Evolutionary conservation across 2,329 filamentous ascomycete genomes (phyloP), one percentile per base, ranked within the genome.

Genomic region (Aspergillus brasiliensis): DNA sequence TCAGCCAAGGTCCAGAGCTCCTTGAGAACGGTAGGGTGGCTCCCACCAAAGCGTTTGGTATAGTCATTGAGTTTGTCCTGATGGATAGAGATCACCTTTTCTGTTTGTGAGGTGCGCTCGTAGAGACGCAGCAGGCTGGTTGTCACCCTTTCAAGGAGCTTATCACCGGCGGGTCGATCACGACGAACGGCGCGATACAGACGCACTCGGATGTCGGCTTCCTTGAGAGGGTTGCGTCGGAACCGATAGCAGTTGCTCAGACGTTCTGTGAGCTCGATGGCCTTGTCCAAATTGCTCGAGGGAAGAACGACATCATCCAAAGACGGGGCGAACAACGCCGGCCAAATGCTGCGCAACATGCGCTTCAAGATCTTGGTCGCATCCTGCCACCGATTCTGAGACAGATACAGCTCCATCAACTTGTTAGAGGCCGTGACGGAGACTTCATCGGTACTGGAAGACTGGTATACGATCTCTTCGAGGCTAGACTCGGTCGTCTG

Each of bases 381-480:
- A 57, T 83, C 79, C 3, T 74, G 74, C 72, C 78, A 84, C 34
- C 80, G 75, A 61, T 76, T 77, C 68, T 83, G 78, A 3, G 76
- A 74, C 21, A 79, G 75, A 67, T 82, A 81, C 40, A 78, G 68
- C 23, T 66, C 63, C 3, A 76, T 71, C 11, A 82, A 69, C 53
- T 73, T 77, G 63, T 76, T 75, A 0, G 75, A 73, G 2, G 81
- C 73, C 1, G 72, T 73, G 38, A 82, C 71, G 0, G 76, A 79
- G 8, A 71, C 74, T 23, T 76, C 62, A 15, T 80, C 75, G 8
- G 81, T 67, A 6, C 71, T 74, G 58, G 80, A 77, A 3, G 75
- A 71, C 46, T 78, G 75, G 62, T 78, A 79, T 1, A 83, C 73
- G 46, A 76, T 75, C 21, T 81, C 77, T 28, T 78, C 72, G 40